Base-by-base conservation (phyloP, 1,139 yeast species). In the Kurtzmaniella quercitrusa region DNA sequence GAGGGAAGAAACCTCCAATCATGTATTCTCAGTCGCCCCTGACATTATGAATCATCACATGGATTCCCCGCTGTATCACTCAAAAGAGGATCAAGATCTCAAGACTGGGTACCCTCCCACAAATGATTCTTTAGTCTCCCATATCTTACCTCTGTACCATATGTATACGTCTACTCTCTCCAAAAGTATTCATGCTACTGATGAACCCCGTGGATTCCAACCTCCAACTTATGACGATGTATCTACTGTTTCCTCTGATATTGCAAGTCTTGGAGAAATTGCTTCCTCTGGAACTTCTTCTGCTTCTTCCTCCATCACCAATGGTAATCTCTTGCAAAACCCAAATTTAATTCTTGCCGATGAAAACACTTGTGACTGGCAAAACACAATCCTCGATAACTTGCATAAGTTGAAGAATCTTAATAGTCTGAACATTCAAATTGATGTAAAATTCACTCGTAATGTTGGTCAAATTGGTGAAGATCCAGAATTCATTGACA, bases 321-420 rank as follows among this genome's bases (percentile, higher is more conserved):
- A 25, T 2, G 25, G 41, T 25, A 34, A 16, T 8, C 12, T 3
- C 34, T 12, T 9, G 5, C 25, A 38, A 23, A n/a, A 21, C 9
- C 15, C 15, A 3, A 40, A 36, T 21, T 33, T 29, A 7, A 61
- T 62, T 38, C 49, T 63, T 31, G 67, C 73, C 34, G 70, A 69
- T 52, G 74, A 69, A 51, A 55, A 51, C 40, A 55, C 63, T 15
- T 52, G 52, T 34, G 46, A 53, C 29, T 70, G 75, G 75, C 60
- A 64, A 41, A 66, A 65, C 43, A 69, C 73, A 1, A 54, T 71
- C 38, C 58, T 71, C 45, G 73, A 69, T 49, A 68, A 71, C 52
- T 60, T 69, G 31, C 65, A 63, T 47, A 59, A 59, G 33, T 57
- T 69, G 42, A 62, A 64, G 40, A 64, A 68, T 48, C 50, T 65